Evolutionary conservation across 2,329 filamentous ascomycete genomes (phyloP).

Genomic region (Aspergillus novoparasiticus): DNA sequence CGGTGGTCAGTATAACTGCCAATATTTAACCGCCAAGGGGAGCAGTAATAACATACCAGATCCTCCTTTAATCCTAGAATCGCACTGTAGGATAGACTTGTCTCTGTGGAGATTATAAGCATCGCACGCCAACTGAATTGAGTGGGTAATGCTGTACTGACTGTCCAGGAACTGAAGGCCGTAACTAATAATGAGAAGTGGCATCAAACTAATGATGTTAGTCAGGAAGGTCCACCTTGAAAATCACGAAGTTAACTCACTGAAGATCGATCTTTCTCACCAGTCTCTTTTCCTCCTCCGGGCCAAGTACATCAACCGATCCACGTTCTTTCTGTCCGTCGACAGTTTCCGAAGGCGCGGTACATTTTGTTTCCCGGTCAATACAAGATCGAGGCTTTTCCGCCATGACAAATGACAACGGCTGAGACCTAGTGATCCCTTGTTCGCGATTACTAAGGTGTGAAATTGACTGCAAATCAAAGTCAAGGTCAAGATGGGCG

Average conservation of each 20-base stretch:
- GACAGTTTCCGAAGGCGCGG: neutral
- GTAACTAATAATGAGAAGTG: constrained; percentile 21
- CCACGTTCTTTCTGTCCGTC: constrained; percentile 8
- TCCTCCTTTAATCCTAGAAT: constrained; percentile 18
- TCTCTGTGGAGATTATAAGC: constrained; percentile 11
- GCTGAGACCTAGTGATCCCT: neutral
- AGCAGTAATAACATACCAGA: constrained; percentile 6
- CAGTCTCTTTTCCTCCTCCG: constrained; percentile 16
- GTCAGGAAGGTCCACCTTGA: neutral
- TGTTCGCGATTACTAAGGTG: neutral
- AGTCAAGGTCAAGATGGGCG: neutral
- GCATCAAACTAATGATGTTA: constrained; percentile 17
- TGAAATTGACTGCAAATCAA: neutral
- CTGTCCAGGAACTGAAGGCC: constrained; percentile 35
- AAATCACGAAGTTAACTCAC: neutral
- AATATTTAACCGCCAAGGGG: neutral
- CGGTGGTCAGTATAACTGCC: neutral
- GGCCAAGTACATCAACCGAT: constrained; percentile 5
- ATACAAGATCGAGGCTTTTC: neutral
- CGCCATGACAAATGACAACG: neutral
- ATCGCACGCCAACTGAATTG: neutral
- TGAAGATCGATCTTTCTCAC: constrained; percentile 18
- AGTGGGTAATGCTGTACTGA: neutral
- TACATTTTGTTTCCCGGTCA: neutral
- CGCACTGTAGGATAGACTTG: constrained; percentile 19